Evolutionary conservation across 106 monocot species (phyloP), one percentile per base, ranked within the genome.

Genomic region (Phalaenopsis equestris): DNA sequence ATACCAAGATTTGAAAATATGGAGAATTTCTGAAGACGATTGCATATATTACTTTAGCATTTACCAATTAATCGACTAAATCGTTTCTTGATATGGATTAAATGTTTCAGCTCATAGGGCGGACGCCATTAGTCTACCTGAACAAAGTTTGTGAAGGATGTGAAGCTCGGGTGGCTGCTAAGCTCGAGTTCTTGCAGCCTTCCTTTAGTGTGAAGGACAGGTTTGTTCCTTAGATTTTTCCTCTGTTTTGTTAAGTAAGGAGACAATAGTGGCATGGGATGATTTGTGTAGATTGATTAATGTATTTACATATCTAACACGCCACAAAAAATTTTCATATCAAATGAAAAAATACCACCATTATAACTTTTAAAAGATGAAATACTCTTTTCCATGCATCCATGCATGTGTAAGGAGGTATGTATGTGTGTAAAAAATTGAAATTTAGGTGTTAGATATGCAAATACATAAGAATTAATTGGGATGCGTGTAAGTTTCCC

Each of bases 91-190:
- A 74, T 74, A 41, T 74, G 18, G 42, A 74, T 74, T 8, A 43
- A 45, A 74, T 42, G 43, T 74, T 45, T 42, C 94, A 95, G 95
- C 70, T 95, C 30, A 90, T 95, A 76, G 95, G 95, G 77, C 84
- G 87, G 75, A 95, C 95, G 0, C 95, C 95, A 3, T 36, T 95
- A 67, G 92, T 95, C 39, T 95, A 87, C 58, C 84, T 95, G 80
- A 95, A 92, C 92, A 92, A 89, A 75, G 92, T 95, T n/a, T 80
- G 68, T 56, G 95, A 92, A 75, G 95, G 92, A 9, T 92, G 90
- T 67, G 88, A 84, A 67, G 92, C 90, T 75, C 84, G 65, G 12
- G 81, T 95, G 61, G 95, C 95, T 2, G 90, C 84, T 15, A 95
- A 95, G 85, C 79, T 92, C 21, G 95, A 95, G 78, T 90, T 87